A percentile compares a stretch with the other conserved stretches of the same genome.
Conservation (phyloP, 2,329 filamentous ascomycete genomes). For the Diaporthe longicolla region DNA sequence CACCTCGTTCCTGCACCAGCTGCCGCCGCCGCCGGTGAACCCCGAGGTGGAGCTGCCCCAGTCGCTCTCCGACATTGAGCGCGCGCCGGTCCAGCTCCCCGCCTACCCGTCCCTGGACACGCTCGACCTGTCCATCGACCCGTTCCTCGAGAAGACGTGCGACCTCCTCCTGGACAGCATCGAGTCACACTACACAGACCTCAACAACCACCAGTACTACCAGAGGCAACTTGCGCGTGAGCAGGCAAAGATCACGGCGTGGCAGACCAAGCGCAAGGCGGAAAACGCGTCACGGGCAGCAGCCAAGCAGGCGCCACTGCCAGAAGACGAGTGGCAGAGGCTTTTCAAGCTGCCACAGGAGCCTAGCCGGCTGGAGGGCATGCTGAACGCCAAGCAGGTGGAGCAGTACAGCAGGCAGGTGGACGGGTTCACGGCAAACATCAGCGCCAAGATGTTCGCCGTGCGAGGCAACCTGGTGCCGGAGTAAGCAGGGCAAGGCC, state of each 20-base stretch:
- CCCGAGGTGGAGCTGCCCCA: slow-evolving; percentile 81
- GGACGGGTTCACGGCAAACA: slow-evolving; percentile 92
- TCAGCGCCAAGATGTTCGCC: slow-evolving; percentile 98
- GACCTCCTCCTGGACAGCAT: slow-evolving; percentile 96
- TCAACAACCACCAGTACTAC: slow-evolving; percentile 99
- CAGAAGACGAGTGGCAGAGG: slow-evolving; percentile 98
- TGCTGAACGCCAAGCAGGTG: slow-evolving; percentile 95
- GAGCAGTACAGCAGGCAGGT: slow-evolving; percentile 98
- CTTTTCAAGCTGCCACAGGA: slow-evolving; percentile 98
- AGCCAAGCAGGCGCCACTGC: slow-evolving; percentile 89
- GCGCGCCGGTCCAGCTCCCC: slow-evolving; percentile 73
- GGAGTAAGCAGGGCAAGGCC: slow-evolving; percentile 55
- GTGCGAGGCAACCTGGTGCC: slow-evolving; percentile 80
- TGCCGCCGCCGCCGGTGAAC: slow-evolving; percentile 77
- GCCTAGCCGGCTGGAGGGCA: slow-evolving; percentile 91
- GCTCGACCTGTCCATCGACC: slow-evolving; percentile 94
- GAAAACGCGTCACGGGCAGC: slow-evolving; percentile 90
- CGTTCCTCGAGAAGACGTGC: slow-evolving; percentile 98
- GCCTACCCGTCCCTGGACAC: slow-evolving; percentile 91
- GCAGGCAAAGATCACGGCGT: slow-evolving; percentile 95
- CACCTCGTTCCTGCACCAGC: slow-evolving; percentile 94
- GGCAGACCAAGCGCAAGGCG: slow-evolving; percentile 96
- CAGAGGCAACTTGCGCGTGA: slow-evolving; percentile 93
- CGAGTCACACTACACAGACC: slow-evolving; percentile 97
- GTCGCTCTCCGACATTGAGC: slow-evolving; percentile 83